phyloP scores from a whole-genome alignment of 106 monocot species.

The Xerophyta viscosa region DNA sequence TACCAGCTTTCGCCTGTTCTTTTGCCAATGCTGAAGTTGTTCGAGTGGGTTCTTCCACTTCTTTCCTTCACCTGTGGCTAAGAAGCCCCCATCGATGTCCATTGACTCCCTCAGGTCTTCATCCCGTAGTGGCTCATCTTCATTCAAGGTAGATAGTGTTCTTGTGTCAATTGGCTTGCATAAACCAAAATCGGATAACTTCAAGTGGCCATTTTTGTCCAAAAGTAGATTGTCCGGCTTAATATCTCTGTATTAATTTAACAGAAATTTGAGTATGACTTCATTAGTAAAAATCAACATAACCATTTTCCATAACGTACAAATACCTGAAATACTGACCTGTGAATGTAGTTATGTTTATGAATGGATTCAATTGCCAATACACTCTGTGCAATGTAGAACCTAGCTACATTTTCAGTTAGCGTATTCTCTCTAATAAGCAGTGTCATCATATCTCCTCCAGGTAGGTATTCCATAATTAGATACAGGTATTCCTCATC shows the following conservation, averaged over 20 bases:
- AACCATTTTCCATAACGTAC: too few species aligned
- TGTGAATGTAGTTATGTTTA: slow-evolving; percentile 95
- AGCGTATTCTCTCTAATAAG: slow-evolving; percentile 95
- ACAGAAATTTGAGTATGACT: slow-evolving; percentile 2
- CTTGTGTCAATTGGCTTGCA: slow-evolving; percentile 95
- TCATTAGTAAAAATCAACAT: too few species aligned
- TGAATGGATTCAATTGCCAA: slow-evolving; percentile 98
- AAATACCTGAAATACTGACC: slow-evolving; percentile 27
- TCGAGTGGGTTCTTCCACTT: slow-evolving; percentile 84
- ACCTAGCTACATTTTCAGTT: slow-evolving; percentile 88
- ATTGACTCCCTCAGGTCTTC: slow-evolving; percentile 85
- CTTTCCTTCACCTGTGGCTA: slow-evolving; percentile 40
- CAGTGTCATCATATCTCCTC: slow-evolving; percentile 99
- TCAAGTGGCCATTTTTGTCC: slow-evolving; percentile 98
- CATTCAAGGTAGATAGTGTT: slow-evolving; percentile 80
- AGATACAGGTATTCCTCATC: slow-evolving; percentile 88
- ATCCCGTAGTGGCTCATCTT: slow-evolving; percentile 82
- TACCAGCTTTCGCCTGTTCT: slow-evolving; percentile 90
- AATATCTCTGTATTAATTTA: slow-evolving; percentile 71
- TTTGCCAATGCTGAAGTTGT: slow-evolving; percentile 98
- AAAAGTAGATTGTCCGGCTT: slow-evolving; percentile 96
- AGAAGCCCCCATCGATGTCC: slow-evolving; percentile 81
- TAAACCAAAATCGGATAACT: slow-evolving; percentile 92
- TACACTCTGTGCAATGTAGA: slow-evolving; percentile 93
- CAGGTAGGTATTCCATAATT: slow-evolving; percentile 96